Evolutionary conservation across 2,329 filamentous ascomycete species (phyloP), one percentile per base, ranked within the genome.

Genomic region (Epichloe scottii): DNA sequence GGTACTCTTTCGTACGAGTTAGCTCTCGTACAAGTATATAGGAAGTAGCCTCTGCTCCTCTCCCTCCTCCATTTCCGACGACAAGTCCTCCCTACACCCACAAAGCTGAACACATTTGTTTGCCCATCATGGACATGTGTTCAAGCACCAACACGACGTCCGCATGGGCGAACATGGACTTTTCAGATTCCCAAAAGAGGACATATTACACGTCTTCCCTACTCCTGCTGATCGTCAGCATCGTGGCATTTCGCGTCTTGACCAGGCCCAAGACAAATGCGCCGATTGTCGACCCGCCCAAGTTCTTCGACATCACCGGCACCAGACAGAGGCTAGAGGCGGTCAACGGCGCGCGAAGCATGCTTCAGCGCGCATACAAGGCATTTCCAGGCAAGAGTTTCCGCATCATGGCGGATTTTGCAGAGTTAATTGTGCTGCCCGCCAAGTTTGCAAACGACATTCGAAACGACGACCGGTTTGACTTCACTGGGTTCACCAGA

Each of bases 391-490:
- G 26, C 26, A 41, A 33, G 21, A 8, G 38, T 8, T 48, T 48
- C 46, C 33, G 37, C 15, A 40, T 48, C 38, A 48, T 48, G 46
- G 26, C 38, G 26, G 23, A 41, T 1, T 48, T n/a, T 41, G 46
- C 23, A 15, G 46, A 48, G 12, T 14, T 48, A n/a, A 37, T 42
- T 8, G 30, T 49, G 26, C 17, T 49, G 6, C 47, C 47, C 12
- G 6, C 10, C 14, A 35, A 35, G 23, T 43, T 15, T 6, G 39
- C 39, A 2, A 26, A 49, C 34, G 39, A 49, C 12, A 26, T 49
- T 19, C 47, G 47, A 15, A 49, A 49, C 30, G 47, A 49, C 38
- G 30, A 43, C n/a, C 38, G 39, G n/a, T 26, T 49, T 21, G 39
- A 37, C 8, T 35, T 49, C 2, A 4, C 2, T 17, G 30, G 19